phyloP scores from a whole-genome alignment of 2,329 filamentous ascomycete species.

The Aplosporella prunicola region DNA sequence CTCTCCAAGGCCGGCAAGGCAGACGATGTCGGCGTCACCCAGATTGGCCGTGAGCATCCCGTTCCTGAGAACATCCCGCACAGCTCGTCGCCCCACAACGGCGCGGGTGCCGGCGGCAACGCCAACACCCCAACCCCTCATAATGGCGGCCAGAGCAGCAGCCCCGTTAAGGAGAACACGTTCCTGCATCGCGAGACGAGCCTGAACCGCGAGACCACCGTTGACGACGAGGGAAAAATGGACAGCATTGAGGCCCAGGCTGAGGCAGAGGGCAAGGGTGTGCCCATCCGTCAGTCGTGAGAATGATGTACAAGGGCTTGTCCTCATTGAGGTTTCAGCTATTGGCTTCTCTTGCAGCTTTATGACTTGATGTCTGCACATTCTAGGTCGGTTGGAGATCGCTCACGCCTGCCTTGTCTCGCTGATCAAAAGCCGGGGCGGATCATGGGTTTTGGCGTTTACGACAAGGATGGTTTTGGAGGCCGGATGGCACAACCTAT shows the following conservation, averaged over 20 bases:
- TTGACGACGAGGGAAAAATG: conserved; percentile 44
- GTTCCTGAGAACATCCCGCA: conserved; percentile 93
- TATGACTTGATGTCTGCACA: conserved; percentile 9
- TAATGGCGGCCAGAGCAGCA: conserved; percentile 49
- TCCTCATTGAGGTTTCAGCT: conserved; percentile 2
- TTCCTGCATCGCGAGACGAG: conserved; percentile 78
- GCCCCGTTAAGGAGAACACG: conserved; percentile 84
- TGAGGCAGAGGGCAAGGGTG: conserved; percentile 13
- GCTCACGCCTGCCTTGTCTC: conserved; percentile 6
- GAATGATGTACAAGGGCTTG: not conserved
- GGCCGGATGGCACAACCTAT: conserved; percentile 3
- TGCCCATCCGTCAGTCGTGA: conserved; percentile 11
- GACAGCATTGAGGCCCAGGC: conserved; percentile 20
- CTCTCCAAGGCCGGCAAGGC: conserved; percentile 96
- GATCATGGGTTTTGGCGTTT: conserved; percentile 10
- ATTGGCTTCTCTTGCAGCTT: conserved; percentile 8
- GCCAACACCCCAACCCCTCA: conserved; percentile 18
- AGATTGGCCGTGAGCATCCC: conserved; percentile 89
- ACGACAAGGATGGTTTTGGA: conserved; percentile 4
- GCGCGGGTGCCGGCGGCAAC: not conserved
- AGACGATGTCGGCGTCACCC: conserved; percentile 84
- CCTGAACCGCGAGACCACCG: conserved; percentile 64
- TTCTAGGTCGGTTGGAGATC: conserved; percentile 3
- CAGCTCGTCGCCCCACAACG: conserved; percentile 55
- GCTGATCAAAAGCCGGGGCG: conserved; percentile 11